Base-by-base conservation (phyloP, 2,329 filamentous ascomycete species). In the Claviceps sorghi region DNA sequence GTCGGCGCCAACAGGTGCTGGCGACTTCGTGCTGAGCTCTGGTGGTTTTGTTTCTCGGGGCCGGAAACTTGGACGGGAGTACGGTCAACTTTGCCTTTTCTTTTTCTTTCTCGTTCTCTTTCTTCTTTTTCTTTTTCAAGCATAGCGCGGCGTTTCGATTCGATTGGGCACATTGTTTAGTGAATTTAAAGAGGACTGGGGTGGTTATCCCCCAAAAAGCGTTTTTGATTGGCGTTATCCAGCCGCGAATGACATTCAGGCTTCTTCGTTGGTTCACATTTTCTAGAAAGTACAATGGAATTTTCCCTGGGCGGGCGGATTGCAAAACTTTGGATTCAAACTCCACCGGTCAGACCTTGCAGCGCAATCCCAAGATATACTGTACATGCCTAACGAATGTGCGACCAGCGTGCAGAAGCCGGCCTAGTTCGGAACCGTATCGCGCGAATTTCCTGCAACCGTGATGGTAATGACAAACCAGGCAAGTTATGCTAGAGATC, bases 1-100 rank as follows among this genome's bases (percentile, higher is more conserved):
- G 68, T 59, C 45, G 50, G 36, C 36, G 69, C 58, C 62, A 65
- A 52, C 64, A 67, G 56, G 61, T 64, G 48, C 59, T 21, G 61
- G 40, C 68, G 22, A n/a, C 26, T 44, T 36, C 48, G 19, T 44
- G 44, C 17, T 51, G 36, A 52, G 17, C 6, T 10, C 5, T 9
- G 5, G 10, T 46, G 19, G 26, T 26, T 26, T 26, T 26, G 3
- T 11, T 21, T 34, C 11, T 34, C 10, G 22, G 11, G 36, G 38
- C 9, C 17, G 17, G 8, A 3, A 10, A n/a, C 9, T n/a, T 19
- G 8, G 2, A 2, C 38, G 19, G n/a, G 17, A 3, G 2, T 19
- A n/a, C n/a, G 38, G 38, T 41, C 17, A 9, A 41, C 17, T 4
- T 38, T 17, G 19, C n/a, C 46, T 22, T 22, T 22, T 10, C 17